Conservation (phyloP, 495 filamentous ascomycete genomes). For the Podospora pseudopauciseta region DNA sequence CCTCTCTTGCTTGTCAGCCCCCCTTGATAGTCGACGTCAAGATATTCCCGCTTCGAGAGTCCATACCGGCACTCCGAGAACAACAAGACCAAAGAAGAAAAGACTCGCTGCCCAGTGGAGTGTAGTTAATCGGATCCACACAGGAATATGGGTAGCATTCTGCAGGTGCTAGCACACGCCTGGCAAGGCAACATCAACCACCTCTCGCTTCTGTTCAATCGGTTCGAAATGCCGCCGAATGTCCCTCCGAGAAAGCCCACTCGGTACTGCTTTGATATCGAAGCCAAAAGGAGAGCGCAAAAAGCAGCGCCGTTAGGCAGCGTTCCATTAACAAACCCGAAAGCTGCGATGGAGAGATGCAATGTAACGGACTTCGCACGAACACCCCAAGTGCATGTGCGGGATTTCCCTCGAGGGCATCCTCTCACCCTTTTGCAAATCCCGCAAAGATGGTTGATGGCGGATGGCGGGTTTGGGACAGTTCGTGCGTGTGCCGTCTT, state of each 20-base stretch:
- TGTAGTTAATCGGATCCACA: background rate
- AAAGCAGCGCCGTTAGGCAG: constrained; percentile 9
- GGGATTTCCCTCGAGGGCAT: constrained; percentile 18
- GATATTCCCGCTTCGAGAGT: background rate
- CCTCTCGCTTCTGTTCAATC: constrained; percentile 1
- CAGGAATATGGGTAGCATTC: background rate
- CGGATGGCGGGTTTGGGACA: background rate
- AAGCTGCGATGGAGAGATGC: constrained; percentile 32
- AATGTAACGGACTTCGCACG: constrained; percentile 28
- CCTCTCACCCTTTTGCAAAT: constrained; percentile 15
- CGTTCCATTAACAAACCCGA: constrained; percentile 32
- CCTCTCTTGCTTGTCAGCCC: background rate
- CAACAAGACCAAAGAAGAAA: background rate
- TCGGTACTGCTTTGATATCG: background rate
- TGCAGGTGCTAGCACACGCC: background rate
- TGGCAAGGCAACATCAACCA: background rate
- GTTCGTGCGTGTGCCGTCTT: background rate
- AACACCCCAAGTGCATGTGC: constrained; percentile 17
- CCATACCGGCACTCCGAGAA: background rate
- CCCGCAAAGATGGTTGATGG: constrained; percentile 7
- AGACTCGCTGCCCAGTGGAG: background rate
- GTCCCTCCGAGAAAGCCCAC: background rate
- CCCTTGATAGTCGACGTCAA: background rate
- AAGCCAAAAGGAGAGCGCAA: background rate
- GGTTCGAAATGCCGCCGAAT: constrained; percentile 15